These are phyloP conservation scores for Cryptococcus maquisensis DNA, from an alignment of 1,284 basidiomycete species.

Conservation along the genomic window DNA sequence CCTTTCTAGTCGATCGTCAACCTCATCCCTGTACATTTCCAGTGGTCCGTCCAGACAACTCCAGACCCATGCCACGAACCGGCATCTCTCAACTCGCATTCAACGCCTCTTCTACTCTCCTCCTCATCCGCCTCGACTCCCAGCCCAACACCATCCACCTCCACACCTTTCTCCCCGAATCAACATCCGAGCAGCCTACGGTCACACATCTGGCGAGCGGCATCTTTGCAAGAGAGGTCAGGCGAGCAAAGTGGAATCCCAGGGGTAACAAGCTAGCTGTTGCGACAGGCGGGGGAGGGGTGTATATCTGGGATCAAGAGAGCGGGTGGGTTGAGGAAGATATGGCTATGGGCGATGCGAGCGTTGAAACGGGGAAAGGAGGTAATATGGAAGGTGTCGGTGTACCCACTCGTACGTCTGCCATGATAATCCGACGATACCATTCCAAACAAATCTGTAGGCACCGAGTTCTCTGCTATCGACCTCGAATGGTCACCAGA, in stretches of 20 bases:
- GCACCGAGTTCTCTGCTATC: slow-evolving; percentile 17
- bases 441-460: background rate
- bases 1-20: slow-evolving; percentile 20
- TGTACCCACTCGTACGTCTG: slow-evolving; percentile 29
- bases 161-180: slow-evolving; percentile 30
- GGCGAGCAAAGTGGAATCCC: slow-evolving; percentile 22
- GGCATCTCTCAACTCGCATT: slow-evolving; percentile 69
- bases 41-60: slow-evolving; percentile 12
- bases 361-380: slow-evolving; percentile 13
- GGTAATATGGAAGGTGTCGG: slow-evolving; percentile 39
- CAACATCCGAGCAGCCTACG: slow-evolving; percentile 13
- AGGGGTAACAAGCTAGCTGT: slow-evolving; percentile 15
- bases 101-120: slow-evolving; percentile 65
- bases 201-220: slow-evolving; percentile 26
- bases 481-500: slow-evolving; percentile 36
- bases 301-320: slow-evolving; percentile 40
- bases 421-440: background rate
- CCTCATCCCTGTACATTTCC: slow-evolving; percentile 13
- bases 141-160: slow-evolving; percentile 33
- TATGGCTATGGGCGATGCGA: background rate
- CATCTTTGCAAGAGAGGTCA: slow-evolving; percentile 23
- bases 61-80: slow-evolving; percentile 48
- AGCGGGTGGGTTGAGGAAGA: slow-evolving; percentile 29
- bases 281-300: slow-evolving; percentile 15
- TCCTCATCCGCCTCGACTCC: slow-evolving; percentile 57